A percentile compares a stretch with the other conserved stretches of the same genome.
phyloP scores from a whole-genome alignment of 768 basidiomycete genomes.

The Tulasnella sp. region DNA sequence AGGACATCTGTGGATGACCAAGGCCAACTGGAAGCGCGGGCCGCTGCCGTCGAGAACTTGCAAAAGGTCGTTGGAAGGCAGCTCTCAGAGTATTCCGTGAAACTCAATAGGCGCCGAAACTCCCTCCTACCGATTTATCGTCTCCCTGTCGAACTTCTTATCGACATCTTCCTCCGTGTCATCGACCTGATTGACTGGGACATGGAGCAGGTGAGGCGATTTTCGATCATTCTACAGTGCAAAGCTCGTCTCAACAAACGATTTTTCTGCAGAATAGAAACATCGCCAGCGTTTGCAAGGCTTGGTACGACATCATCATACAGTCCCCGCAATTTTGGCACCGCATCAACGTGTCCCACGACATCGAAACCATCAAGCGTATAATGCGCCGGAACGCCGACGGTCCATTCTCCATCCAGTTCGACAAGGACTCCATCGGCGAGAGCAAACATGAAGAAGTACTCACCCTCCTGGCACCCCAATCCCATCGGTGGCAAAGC shows the following conservation, averaged over 20 bases:
- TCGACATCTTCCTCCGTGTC: not conserved
- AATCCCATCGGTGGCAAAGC: not conserved
- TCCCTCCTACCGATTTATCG: not conserved
- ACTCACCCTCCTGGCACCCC: not conserved
- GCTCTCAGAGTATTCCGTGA: not conserved
- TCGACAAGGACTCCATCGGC: not conserved
- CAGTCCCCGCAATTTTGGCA: not conserved
- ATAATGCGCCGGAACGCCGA: not conserved
- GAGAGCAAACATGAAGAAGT: not conserved
- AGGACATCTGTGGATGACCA: not conserved
- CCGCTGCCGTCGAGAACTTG: not conserved
- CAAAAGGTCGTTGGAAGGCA: not conserved
- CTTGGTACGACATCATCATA: not conserved
- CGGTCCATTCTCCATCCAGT: not conserved
- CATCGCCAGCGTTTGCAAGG: not conserved
- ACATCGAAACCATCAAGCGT: not conserved
- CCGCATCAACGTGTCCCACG: not conserved
- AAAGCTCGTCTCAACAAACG: not conserved
- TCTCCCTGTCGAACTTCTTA: not conserved
- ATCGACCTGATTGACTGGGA: conserved; percentile 3
- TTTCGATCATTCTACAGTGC: not conserved
- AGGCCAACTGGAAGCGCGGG: conserved; percentile 1
- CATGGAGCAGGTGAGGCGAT: not conserved
- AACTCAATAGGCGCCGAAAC: not conserved
- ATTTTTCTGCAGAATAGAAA: not conserved